A percentile compares a stretch with the other conserved stretches of the same genome.
These are phyloP conservation scores for Chimonanthus praecox DNA, from an alignment of 164 flowering plant species.

Conservation along the genomic window DNA sequence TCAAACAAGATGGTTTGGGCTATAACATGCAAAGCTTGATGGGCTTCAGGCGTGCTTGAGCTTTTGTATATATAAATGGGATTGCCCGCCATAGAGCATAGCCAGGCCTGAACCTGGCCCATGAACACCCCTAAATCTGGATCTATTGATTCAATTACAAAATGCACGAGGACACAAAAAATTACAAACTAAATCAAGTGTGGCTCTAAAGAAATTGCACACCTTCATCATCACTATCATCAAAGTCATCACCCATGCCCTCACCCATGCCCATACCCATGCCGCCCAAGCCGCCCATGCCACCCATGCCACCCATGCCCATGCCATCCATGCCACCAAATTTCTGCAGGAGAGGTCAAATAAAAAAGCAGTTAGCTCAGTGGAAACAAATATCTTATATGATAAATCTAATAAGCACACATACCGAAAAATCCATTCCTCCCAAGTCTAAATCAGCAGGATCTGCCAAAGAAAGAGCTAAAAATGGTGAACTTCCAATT, in stretches of 20 bases:
- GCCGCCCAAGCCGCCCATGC: conserved; percentile 25
- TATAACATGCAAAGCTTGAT: no score
- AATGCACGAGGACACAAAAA: no score
- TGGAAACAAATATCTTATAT: not conserved
- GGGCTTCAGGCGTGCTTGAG: no score
- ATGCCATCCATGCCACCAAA: conserved; percentile 43
- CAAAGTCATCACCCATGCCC: conserved; percentile 5
- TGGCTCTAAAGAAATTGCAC: not conserved
- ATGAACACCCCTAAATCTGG: no score
- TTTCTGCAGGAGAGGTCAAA: conserved; percentile 32
- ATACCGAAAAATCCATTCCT: conserved; percentile 94
- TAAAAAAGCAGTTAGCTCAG: conserved; percentile 3
- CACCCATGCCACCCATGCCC: conserved; percentile 36
- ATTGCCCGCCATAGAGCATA: no score
- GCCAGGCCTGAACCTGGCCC: no score
- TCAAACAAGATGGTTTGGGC: no score
- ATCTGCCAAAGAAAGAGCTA: conserved; percentile 25
- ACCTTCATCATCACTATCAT: conserved; percentile 16
- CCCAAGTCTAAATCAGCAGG: conserved; percentile 58
- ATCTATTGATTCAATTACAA: no score
- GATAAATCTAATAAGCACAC: conserved; percentile 4
- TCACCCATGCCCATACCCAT: conserved; percentile 5
- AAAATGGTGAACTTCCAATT: not conserved
- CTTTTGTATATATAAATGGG: no score
- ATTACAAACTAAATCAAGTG: no score